A percentile compares a stretch with the other conserved stretches of the same genome.
Evolutionary conservation across 331 rosid genomes (phyloP).

Genomic region (Arachis monticola): DNA sequence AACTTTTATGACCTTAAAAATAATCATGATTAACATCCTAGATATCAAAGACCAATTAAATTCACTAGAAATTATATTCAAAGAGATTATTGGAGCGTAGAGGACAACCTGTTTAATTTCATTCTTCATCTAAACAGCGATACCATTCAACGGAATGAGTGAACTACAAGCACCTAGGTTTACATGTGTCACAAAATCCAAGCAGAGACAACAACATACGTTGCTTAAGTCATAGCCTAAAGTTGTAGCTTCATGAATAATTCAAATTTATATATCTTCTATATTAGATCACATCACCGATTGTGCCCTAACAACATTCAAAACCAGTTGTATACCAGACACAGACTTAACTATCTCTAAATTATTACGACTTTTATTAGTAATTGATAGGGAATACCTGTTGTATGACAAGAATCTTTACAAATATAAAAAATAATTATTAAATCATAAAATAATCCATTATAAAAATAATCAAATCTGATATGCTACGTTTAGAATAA

Average conservation of each 20-base stretch:
- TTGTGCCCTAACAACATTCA: conserved; percentile 25
- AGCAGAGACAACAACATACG: conserved; percentile 18
- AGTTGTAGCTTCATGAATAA: conserved; percentile 29
- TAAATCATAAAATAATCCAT: too few relatives aligned
- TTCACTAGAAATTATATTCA: conserved; percentile 14
- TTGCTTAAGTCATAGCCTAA: conserved; percentile 36
- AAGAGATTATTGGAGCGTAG: conserved; percentile 1
- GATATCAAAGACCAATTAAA: neutral
- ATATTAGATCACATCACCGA: conserved; percentile 15
- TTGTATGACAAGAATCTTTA: too few relatives aligned
- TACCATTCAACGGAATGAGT: neutral
- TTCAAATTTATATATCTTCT: conserved; percentile 29
- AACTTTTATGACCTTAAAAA: neutral
- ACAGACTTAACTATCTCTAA: neutral
- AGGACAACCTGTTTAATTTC: neutral
- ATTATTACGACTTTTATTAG: neutral
- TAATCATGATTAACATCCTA: neutral
- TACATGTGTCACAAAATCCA: conserved; percentile 11
- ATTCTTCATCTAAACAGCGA: neutral
- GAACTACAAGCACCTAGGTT: neutral
- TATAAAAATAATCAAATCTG: too few relatives aligned
- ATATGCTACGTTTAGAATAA: too few relatives aligned
- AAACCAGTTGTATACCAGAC: conserved; percentile 22
- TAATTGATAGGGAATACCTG: neutral
- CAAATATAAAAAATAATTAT: too few relatives aligned